Evolutionary conservation across 352 stramenopile genomes (phyloP), one percentile per base, ranked within the genome.

Genomic region (Phytophthora ramorum): DNA sequence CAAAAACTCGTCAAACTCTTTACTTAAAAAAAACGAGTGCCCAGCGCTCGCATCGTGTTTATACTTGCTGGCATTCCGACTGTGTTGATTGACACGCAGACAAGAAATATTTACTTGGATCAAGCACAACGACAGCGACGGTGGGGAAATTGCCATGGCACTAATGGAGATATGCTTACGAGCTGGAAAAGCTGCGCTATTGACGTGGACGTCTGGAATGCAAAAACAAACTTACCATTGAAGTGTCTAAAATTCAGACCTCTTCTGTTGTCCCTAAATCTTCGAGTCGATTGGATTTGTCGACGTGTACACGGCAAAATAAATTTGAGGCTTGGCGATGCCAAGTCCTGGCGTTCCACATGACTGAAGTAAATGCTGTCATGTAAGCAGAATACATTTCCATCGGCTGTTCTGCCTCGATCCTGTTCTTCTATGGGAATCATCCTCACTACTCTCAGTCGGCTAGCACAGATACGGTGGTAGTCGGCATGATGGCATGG

Each of bases 341-440:
- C 0, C 70, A 58, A 53, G 7, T 65, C 10, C 47, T 58, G 19
- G 16, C 12, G 3, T 65, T 58, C 17, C 40, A 47, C 34, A 37
- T 52, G n/a, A 46, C 35, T 4, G 69, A 80, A 22, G 10, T 71
- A 0, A 72, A 63, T 22, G 69, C 69, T 1, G 69, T 78, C 43
- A 80, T 77, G 72, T 63, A 65, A 1, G 74, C 71, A 20, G 74
- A 83, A 49, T 85, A 85, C 64, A 78, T 85, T 13, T 70, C 77
- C 3, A 80, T 81, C 52, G 68, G 73, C 0, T 76, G 70, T 24
- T 76, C 66, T 8, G 52, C 56, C 1, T 64, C 58, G 0, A 71
- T 85, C 10, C 19, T 77, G 4, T 71, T 63, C 16, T 74, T 74
- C 19, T 79, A 58, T 28, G 63, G 60, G 17, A 49, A 55, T 1